phyloP scores from a whole-genome alignment of 768 basidiomycete species.

The Suillus variegatus region DNA sequence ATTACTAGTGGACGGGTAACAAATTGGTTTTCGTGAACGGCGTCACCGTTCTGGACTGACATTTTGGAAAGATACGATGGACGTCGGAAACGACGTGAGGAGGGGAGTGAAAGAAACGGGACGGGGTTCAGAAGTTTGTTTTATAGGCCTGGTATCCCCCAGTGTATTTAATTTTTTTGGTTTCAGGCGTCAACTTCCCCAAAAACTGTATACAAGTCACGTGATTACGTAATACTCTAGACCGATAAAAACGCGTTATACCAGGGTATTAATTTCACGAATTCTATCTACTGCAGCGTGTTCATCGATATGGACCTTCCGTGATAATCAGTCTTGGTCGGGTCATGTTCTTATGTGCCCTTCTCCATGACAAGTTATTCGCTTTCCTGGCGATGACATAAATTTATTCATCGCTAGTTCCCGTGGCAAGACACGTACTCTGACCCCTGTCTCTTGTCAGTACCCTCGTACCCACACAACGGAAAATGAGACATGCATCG shows the following conservation, averaged over 20 bases:
- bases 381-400: neutral
- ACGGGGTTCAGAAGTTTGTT: constrained; percentile 1
- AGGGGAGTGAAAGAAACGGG: neutral
- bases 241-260: neutral
- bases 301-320: neutral
- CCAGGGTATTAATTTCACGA: neutral
- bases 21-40: constrained; percentile 29
- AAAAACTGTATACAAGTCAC: constrained; percentile 1
- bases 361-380: neutral
- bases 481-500: constrained; percentile 6
- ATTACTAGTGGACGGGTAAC: constrained; percentile 38
- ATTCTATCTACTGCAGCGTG: neutral
- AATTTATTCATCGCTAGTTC: neutral
- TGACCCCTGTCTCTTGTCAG: constrained; percentile 1
- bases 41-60: constrained; percentile 34
- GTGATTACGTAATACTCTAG: constrained; percentile 3
- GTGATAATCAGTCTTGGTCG: neutral
- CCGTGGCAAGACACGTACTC: neutral
- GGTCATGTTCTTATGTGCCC: neutral
- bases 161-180: constrained; percentile 8
- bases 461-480: neutral
- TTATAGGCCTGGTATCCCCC: neutral
- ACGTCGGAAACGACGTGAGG: constrained; percentile 12
- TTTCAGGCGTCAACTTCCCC: constrained; percentile 3
- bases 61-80: constrained; percentile 23